Evolutionary conservation across 2,329 filamentous ascomycete genomes (phyloP), one percentile per base, ranked within the genome.

Genomic region (Penicillium sp.): DNA sequence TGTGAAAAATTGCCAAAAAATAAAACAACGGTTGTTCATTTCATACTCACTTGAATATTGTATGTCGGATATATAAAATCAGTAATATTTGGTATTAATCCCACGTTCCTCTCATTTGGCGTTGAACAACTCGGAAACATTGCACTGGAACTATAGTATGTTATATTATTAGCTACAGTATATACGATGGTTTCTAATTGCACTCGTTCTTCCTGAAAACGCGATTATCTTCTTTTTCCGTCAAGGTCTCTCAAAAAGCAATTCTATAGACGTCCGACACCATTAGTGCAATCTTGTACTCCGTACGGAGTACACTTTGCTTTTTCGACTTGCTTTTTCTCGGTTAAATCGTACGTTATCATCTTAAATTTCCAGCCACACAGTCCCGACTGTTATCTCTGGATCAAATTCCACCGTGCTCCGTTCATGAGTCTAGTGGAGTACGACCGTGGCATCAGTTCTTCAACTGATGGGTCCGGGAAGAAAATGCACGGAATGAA

Each of bases 401-500:
- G 21, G 17, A 41, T 43, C 39, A 38, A 34, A 44, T 10, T 28
- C 17, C 37, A 42, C 21, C 28, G 29, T 13, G n/a, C 26, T 49
- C 26, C 28, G 21, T 40, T 17, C 17, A 28, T 39, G n/a, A 49
- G 34, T 22, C 40, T n/a, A 33, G 33, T 48, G 44, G 45, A 49
- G 49, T 45, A 44, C 35, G 44, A 53, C 49, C 52, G 39, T 43
- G 29, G 24, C 22, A 48, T 19, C 33, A 39, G 34, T n/a, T 32
- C 15, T 40, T 19, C 41, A 37, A 48, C 26, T 37, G 39, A 43
- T 37, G 47, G 53, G 29, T 55, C 50, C 54, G 21, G 37, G 32
- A 43, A 47, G 47, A 43, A 46, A 51, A 41, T 43, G 34, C 29
- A 33, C 51, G 48, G 49, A 52, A 46, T 48, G 43, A 52, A 53